A percentile compares a stretch with the other conserved stretches of the same genome.
These are phyloP conservation scores for Trichoderma citrinoviride DNA, from an alignment of 2,329 filamentous ascomycete genomes.

Conservation along the genomic window DNA sequence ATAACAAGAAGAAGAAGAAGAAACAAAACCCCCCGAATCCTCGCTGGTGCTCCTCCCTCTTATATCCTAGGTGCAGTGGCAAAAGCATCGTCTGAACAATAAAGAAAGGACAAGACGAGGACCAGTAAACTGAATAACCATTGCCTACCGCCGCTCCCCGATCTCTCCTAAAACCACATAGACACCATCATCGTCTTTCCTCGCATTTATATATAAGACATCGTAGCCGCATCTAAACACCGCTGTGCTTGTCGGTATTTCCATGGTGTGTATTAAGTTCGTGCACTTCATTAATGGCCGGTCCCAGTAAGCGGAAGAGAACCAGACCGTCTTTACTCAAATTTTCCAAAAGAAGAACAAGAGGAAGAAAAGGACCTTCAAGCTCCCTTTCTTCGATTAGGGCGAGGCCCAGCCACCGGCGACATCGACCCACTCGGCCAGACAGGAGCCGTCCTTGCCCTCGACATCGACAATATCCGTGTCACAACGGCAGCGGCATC, in stretches of 20 bases:
- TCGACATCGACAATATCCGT: conserved; percentile 97
- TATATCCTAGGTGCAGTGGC: conserved; percentile 17
- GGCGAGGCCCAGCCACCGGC: conserved; percentile 82
- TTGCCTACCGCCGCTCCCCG: background rate
- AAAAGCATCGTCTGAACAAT: conserved; percentile 4
- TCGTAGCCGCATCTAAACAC: conserved; percentile 4
- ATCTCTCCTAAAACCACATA: background rate
- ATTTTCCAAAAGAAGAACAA: conserved; percentile 15
- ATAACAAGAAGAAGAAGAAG: background rate
- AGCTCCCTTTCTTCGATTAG: conserved; percentile 28
- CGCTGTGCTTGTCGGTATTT: background rate
- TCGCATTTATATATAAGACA: background rate
- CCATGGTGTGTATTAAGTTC: conserved; percentile 19
- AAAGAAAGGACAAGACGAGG: background rate
- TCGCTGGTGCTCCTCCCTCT: conserved; percentile 2
- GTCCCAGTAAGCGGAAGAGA: background rate
- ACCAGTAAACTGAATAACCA: background rate
- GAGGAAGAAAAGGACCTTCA: background rate
- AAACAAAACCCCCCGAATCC: background rate
- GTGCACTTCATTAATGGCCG: conserved; percentile 21
- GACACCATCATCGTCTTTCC: background rate
- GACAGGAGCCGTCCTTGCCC: conserved; percentile 92
- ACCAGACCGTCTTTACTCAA: conserved; percentile 10
- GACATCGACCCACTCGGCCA: conserved; percentile 95
- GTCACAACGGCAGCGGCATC: conserved; percentile 93